phyloP scores from a whole-genome alignment of 2,329 filamentous ascomycete species.

The Cryphonectria japonica region DNA sequence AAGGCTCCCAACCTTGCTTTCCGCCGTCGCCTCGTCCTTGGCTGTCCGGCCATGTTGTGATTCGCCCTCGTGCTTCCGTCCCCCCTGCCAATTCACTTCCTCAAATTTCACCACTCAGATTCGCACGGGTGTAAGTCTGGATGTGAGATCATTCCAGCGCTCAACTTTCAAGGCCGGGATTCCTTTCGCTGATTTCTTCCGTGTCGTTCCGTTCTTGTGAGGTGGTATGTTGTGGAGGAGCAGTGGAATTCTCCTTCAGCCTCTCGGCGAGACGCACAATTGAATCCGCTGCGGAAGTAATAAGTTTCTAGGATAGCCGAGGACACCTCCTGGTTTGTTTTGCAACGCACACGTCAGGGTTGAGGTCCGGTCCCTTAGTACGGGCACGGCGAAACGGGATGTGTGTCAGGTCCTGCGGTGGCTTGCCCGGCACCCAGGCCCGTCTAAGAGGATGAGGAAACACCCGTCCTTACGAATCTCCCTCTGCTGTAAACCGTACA shows the following conservation, averaged over 20 bases:
- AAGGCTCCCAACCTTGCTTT: slow-evolving; percentile 23
- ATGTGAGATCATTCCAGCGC: not conserved
- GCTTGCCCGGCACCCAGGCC: not conserved
- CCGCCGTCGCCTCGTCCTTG: slow-evolving; percentile 22
- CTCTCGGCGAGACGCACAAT: not conserved
- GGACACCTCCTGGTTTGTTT: not conserved
- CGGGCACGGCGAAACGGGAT: slow-evolving; percentile 9
- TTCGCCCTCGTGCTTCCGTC: slow-evolving; percentile 2
- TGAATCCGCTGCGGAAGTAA: not conserved
- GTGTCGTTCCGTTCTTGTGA: not conserved
- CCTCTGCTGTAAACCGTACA: not conserved
- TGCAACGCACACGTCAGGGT: slow-evolving; percentile 3
- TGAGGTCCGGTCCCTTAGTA: not conserved
- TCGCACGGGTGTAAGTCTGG: not conserved
- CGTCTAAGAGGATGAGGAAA: not conserved
- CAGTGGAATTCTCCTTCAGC: not conserved
- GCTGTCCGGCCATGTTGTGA: slow-evolving; percentile 15
- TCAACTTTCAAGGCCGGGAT: too few relatives aligned
- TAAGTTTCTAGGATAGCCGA: not conserved
- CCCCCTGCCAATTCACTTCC: not conserved
- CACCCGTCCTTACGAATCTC: too few relatives aligned
- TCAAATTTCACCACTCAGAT: not conserved
- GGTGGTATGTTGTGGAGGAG: not conserved
- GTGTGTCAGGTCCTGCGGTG: slow-evolving; percentile 10
- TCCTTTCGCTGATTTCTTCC: not conserved